phyloP scores from a whole-genome alignment of 805 yeast genomes.

The Pichia exigua region DNA sequence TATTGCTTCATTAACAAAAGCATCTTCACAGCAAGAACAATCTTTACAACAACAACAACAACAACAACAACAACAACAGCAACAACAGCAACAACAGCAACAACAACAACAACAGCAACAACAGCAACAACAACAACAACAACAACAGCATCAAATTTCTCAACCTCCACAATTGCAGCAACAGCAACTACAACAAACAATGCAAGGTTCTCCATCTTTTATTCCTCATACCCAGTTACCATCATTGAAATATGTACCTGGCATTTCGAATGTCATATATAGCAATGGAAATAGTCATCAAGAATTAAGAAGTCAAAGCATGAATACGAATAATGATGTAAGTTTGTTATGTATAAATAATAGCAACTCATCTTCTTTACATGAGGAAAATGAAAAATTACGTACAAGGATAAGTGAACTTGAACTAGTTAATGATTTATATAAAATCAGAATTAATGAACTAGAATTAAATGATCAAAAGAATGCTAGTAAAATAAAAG shows the following conservation, averaged over 20 bases:
- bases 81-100: constrained; percentile 8
- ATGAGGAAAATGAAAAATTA: constrained; percentile 29
- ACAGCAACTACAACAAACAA: constrained; percentile 11
- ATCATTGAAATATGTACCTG: constrained; percentile 10
- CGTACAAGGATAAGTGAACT: constrained; percentile 79
- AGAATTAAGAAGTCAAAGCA: background rate
- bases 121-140: constrained; percentile 10
- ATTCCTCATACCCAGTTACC: constrained; percentile 2
- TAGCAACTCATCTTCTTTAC: background rate
- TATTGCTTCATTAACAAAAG: background rate
- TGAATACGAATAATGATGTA: background rate
- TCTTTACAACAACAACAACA: constrained; percentile 6
- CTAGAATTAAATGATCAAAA: constrained; percentile 57
- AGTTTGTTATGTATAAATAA: background rate
- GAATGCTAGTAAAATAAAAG: background rate
- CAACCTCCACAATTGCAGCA: constrained; percentile 9
- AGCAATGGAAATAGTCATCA: background rate
- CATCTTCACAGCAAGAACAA: background rate
- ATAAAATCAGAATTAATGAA: constrained; percentile 75
- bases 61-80: constrained; percentile 7
- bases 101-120: constrained; percentile 12
- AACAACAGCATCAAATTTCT: constrained; percentile 9
- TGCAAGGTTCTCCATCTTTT: background rate
- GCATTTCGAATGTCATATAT: constrained; percentile 8
- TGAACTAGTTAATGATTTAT: constrained; percentile 84